Base-by-base conservation (phyloP, 768 basidiomycete genomes). In the Mrakia frigida region DNA sequence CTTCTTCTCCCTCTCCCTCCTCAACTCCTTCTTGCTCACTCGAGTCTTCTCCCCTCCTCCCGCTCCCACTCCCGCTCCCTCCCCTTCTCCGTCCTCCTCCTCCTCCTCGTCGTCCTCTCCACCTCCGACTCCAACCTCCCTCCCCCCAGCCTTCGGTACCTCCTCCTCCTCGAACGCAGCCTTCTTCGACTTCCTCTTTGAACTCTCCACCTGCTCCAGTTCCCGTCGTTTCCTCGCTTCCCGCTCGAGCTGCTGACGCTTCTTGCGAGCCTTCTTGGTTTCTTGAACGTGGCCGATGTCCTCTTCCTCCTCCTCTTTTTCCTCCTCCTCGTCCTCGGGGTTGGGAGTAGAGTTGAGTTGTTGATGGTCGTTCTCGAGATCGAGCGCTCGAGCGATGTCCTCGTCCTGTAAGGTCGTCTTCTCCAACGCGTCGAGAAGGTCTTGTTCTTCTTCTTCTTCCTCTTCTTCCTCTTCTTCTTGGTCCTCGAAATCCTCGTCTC, bases 21-120 rank as follows among this genome's bases (percentile, higher is more conserved):
- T 85, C 83, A 90, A 93, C 43, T 97, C 93, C 76, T 88, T 89
- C 83, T 97, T 98, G 9, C 92, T 88, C 77, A 87, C 79, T 69
- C 84, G 81, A 25, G 74, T 63, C 41, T 33, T 60, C 35, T 21
- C 75, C 28, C 10, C 56, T 39, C 53, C 59, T 18, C 13, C 69
- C 31, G 67, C n/a, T n/a, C 92, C 88, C 77, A 87, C 79, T 71
- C 83, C 81, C n/a, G 74, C 68, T 14, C 18, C 41, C 25, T 1
- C 75, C 31, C 10, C 56, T 28, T 39, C 59, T 28, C 4, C 69
- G n/a, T 35, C 23, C 31, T 25, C 69, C 25, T 37, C 50, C 21
- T 35, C 53, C 50, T 52, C 31, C 25, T 52, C 56, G 28, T 52
- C 56, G 25, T 71, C 37, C 39, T 69, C 70, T 18, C 41, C 75